A percentile compares a stretch with the other conserved stretches of the same genome.
Evolutionary conservation across 768 basidiomycete species (phyloP).

Genomic region (Suillus luteus): DNA sequence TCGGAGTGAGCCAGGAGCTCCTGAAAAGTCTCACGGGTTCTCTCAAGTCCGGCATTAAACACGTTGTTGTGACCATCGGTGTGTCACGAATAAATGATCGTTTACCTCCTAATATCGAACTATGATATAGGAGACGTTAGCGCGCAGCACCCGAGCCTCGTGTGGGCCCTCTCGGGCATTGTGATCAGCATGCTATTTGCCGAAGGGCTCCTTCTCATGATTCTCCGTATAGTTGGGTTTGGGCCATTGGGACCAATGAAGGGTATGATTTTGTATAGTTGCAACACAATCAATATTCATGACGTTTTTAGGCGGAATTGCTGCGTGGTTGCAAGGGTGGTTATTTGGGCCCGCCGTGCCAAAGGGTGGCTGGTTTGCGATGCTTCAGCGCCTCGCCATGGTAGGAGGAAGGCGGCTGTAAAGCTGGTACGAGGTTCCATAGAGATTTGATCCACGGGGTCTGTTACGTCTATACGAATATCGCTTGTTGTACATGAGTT

Average conservation of each 20-base stretch:
- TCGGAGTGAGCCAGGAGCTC: constrained; percentile 27
- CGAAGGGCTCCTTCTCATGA: constrained; percentile 29
- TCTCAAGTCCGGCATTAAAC: constrained; percentile 28
- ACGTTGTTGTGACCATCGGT: constrained; percentile 29
- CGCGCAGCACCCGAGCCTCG: constrained; percentile 38
- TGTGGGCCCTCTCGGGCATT: constrained; percentile 28
- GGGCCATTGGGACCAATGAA: constrained; percentile 35
- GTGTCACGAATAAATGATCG: background rate
- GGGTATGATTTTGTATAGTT: constrained; percentile 23
- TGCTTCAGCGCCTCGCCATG: background rate
- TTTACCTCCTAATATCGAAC: background rate
- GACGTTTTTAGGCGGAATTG: background rate
- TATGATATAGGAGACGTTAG: constrained; percentile 35
- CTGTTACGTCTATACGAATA: background rate
- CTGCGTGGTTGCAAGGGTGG: constrained; percentile 4
- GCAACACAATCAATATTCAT: background rate
- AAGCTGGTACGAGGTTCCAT: background rate
- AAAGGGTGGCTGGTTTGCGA: constrained; percentile 1
- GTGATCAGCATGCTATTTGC: constrained; percentile 10
- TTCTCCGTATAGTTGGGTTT: constrained; percentile 39
- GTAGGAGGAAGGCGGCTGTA: background rate
- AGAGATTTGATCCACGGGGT: background rate
- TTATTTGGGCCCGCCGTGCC: background rate
- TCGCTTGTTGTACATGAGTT: too few species aligned
- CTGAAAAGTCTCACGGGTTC: constrained; percentile 23